phyloP scores from a whole-genome alignment of 2,329 filamentous ascomycete genomes.

The Clarireedia hainanense region DNA sequence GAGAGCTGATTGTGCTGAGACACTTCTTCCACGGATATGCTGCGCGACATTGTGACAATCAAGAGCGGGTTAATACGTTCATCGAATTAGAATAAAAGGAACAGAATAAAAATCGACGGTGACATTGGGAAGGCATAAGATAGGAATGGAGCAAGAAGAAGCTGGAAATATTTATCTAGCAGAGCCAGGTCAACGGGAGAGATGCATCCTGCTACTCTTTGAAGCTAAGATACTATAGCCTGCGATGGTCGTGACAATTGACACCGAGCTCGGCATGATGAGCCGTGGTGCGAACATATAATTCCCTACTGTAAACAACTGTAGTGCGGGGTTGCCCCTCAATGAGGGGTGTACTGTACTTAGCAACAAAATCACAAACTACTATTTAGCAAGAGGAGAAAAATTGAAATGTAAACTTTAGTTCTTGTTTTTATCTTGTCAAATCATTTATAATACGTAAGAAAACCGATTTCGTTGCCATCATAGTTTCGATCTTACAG shows the following conservation, averaged over 20 bases:
- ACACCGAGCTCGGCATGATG: neutral
- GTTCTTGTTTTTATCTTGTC: neutral
- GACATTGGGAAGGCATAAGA: neutral
- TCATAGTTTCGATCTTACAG: constrained; percentile 28
- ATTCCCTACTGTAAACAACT: neutral
- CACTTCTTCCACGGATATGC: constrained; percentile 37
- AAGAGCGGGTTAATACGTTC: too few relatives aligned
- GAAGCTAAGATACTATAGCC: neutral
- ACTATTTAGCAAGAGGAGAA: too few relatives aligned
- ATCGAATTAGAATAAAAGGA: neutral
- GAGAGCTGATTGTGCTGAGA: constrained; percentile 39
- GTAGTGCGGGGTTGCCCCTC: too few relatives aligned
- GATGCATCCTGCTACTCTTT: neutral
- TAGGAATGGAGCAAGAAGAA: neutral
- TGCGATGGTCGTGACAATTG: constrained; percentile 2
- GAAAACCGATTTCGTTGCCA: neutral
- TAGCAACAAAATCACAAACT: too few relatives aligned
- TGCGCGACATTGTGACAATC: constrained; percentile 14
- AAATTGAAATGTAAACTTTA: neutral
- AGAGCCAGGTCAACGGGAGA: neutral
- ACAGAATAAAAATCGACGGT: neutral
- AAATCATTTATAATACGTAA: neutral
- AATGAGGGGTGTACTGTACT: too few relatives aligned
- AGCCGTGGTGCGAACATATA: neutral
- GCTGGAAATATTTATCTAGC: neutral